Conservation (phyloP, 257 asterid species). For the Anisodus acutangulus region DNA sequence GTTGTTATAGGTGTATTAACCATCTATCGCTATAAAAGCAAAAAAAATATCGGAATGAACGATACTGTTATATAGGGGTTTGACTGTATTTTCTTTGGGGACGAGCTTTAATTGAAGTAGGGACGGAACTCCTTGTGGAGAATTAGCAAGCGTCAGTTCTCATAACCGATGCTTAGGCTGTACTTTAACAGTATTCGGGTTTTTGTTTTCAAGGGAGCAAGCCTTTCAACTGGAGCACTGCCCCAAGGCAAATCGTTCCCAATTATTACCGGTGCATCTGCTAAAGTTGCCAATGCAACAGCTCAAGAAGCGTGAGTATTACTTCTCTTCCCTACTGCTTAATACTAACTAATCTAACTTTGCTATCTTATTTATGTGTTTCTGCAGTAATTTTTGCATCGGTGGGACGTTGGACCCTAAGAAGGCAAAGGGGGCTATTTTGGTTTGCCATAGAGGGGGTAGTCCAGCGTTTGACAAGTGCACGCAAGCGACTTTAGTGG, state of each 20-base stretch:
- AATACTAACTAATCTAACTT: neutral
- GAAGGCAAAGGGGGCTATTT: constrained; percentile 79
- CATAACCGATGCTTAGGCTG: neutral
- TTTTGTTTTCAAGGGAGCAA: constrained; percentile 62
- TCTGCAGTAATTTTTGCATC: constrained; percentile 66
- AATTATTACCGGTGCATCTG: constrained; percentile 58
- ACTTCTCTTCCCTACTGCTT: neutral
- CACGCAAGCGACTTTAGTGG: constrained; percentile 69
- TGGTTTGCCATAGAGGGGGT: constrained; percentile 82
- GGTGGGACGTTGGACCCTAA: constrained; percentile 68
- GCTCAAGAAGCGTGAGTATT: constrained; percentile 67
- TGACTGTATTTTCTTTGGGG: neutral
- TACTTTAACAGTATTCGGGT: neutral
- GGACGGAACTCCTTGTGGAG: too few species aligned
- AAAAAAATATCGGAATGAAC: too few species aligned
- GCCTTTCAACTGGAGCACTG: constrained; percentile 61
- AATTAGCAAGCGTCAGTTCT: neutral
- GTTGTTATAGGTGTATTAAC: neutral
- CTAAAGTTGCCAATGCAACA: constrained; percentile 55
- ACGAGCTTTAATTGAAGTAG: neutral
- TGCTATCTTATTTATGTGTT: neutral
- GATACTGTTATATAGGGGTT: neutral
- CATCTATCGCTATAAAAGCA: too few species aligned
- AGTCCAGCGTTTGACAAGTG: constrained; percentile 78
- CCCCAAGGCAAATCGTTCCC: constrained; percentile 47